These are phyloP conservation scores for Melaleuca alternifolia DNA, from an alignment of 345 rosid species.

Conservation along the genomic window DNA sequence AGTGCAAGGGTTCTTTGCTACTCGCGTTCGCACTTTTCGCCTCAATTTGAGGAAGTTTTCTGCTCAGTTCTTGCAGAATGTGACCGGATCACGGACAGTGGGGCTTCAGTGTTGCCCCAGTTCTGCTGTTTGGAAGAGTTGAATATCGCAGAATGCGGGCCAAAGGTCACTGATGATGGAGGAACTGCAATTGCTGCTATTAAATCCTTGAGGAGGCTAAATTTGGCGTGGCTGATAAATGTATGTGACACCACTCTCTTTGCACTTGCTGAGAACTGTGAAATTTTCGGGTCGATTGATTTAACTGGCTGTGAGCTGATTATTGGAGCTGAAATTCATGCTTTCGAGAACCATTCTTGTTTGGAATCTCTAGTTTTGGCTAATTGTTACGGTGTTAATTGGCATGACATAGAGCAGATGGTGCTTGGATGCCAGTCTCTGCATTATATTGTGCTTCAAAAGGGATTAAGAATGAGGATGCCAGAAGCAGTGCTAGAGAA, in stretches of 20 bases:
- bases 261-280: conserved; percentile 22
- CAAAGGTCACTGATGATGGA: conserved; percentile 26
- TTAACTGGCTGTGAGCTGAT: conserved; percentile 34
- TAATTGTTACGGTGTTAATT: conserved; percentile 11
- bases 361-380: conserved; percentile 23
- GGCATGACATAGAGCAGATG: conserved; percentile 5
- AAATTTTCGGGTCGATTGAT: conserved; percentile 17
- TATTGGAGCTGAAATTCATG: conserved; percentile 20
- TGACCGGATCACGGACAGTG: conserved; percentile 24
- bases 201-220: conserved; percentile 17
- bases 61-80: conserved; percentile 17
- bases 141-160: conserved; percentile 38
- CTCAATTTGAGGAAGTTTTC: background rate
- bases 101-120: conserved; percentile 17
- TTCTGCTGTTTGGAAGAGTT: conserved; percentile 33
- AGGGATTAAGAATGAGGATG: conserved; percentile 22
- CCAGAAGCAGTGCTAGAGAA: conserved; percentile 1
- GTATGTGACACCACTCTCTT: conserved; percentile 18
- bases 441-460: conserved; percentile 16
- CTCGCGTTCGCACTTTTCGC: background rate
- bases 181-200: conserved; percentile 19
- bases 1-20: background rate
- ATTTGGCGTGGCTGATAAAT: conserved; percentile 35
- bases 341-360: conserved; percentile 14
- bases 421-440: conserved; percentile 21